Base-by-base conservation (phyloP, 306 rosid species). In the Psophocarpus tetragonolobus region DNA sequence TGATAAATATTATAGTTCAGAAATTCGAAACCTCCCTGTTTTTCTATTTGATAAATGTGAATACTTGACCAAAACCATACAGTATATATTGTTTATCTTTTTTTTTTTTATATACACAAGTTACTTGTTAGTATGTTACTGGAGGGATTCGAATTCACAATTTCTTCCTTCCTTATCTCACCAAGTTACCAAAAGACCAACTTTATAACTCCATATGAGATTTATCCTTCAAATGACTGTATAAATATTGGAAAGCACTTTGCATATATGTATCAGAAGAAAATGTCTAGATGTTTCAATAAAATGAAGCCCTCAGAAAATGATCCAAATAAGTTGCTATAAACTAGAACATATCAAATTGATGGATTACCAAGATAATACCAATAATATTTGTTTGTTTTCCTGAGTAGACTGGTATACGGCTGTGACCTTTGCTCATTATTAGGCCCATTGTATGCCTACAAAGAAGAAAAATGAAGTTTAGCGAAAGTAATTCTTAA, bases 371-470 rank as follows among this genome's bases (percentile, higher is more conserved):
- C 88, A 92, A 65, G 74, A 92, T 86, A 61, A 89, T 74, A 35
- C 97, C 97, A 63, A 92, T 72, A 48, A 92, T 84, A 73, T 90
- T 89, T 35, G 89, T 80, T 32, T 79, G 84, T 53, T 42, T 75
- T 45, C 83, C 91, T 1, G 92, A 87, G 78, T 84, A 87, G 21
- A 87, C 72, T 14, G 96, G 96, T 44, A 92, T 81, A 8, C 92
- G 85, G 68, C 94, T 87, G 53, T 90, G 91, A 27, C 96, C 97
- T 71, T 84, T 89, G 85, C 90, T 90, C 85, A 77, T 73, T 67
- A 92, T 85, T 56, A 87, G 48, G 54, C 88, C 86, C 86, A 90
- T 85, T 29, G 92, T 92, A 41, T 77, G 68, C 88, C 96, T 92
- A 78, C 23, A 47, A 5, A 73, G 1, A 18, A 36, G 30, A 60